Evolutionary conservation across 2,329 filamentous ascomycete genomes (phyloP).

Genomic region (Dactylellina leptospora): DNA sequence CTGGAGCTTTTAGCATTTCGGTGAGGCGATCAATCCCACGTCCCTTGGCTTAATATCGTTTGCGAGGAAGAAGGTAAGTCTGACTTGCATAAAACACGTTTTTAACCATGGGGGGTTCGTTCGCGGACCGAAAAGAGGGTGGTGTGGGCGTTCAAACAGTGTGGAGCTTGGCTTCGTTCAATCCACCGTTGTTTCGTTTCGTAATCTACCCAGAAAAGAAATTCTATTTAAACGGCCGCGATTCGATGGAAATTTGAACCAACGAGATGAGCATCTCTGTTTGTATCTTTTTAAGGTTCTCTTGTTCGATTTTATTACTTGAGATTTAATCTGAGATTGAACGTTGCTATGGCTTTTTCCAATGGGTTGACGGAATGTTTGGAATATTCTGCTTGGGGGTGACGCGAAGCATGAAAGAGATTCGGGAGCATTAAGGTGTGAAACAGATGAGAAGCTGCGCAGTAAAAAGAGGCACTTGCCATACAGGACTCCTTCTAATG

Average conservation of each 20-base stretch:
- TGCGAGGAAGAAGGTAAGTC: conserved; percentile 42
- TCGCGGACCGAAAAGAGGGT: background rate
- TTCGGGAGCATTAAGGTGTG: too few relatives aligned
- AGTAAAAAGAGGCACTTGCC: too few relatives aligned
- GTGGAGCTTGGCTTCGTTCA: background rate
- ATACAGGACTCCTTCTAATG: too few relatives aligned
- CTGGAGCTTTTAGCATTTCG: background rate
- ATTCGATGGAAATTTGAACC: conserved; percentile 22
- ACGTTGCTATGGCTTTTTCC: conserved; percentile 4
- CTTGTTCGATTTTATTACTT: background rate
- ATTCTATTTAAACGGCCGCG: conserved; percentile 22
- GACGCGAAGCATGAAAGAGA: too few relatives aligned
- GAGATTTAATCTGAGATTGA: background rate
- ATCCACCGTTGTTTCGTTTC: conserved; percentile 27
- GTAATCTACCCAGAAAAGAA: conserved; percentile 9
- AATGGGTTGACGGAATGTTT: background rate
- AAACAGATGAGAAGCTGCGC: too few relatives aligned
- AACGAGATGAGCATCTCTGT: background rate
- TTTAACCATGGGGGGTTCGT: conserved; percentile 1
- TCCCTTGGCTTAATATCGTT: background rate
- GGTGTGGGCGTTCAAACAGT: background rate
- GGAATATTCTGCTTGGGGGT: background rate
- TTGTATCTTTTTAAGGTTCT: background rate
- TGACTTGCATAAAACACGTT: conserved; percentile 54
- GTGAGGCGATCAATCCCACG: background rate